A percentile compares a stretch with the other conserved stretches of the same genome.
These are phyloP conservation scores for Aspergillus diversus DNA, from an alignment of 495 filamentous ascomycete species.

Conservation along the genomic window DNA sequence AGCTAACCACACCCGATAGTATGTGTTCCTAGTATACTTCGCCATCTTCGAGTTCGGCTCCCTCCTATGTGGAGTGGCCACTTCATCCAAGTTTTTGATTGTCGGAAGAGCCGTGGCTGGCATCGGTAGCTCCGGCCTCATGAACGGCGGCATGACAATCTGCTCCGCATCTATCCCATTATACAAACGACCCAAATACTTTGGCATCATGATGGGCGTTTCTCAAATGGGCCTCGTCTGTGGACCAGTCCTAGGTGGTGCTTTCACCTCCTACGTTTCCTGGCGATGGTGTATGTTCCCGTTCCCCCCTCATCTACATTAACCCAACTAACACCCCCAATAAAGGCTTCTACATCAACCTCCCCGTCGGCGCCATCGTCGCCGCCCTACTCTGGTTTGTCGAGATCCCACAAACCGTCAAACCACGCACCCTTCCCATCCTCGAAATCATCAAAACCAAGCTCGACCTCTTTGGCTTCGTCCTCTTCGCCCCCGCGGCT, in stretches of 20 bases:
- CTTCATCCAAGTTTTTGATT: constrained; percentile 40
- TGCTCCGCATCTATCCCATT: constrained; percentile 43
- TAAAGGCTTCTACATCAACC: constrained; percentile 57
- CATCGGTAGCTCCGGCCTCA: constrained; percentile 42
- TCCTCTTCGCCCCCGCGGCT: constrained; percentile 38
- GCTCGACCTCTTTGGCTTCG: constrained; percentile 46
- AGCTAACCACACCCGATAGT: constrained; percentile 5
- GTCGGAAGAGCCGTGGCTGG: constrained; percentile 43
- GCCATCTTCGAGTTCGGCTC: constrained; percentile 41
- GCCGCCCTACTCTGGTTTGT: constrained; percentile 31
- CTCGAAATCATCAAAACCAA: constrained; percentile 30
- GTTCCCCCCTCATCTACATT: background rate
- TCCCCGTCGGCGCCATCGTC: constrained; percentile 54
- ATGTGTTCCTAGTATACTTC: constrained; percentile 38
- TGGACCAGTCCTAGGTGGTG: constrained; percentile 59
- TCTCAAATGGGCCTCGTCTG: constrained; percentile 33
- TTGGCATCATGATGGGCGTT: constrained; percentile 9
- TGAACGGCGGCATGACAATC: constrained; percentile 54
- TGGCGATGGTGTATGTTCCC: constrained; percentile 51
- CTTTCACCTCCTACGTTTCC: constrained; percentile 50
- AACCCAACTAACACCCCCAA: background rate
- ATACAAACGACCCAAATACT: constrained; percentile 34
- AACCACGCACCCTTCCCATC: constrained; percentile 40
- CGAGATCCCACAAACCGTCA: constrained; percentile 32
- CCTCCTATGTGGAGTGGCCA: constrained; percentile 38